Base-by-base conservation (phyloP, 2,329 filamentous ascomycete species). In the Alternaria hordeiaustralica region DNA sequence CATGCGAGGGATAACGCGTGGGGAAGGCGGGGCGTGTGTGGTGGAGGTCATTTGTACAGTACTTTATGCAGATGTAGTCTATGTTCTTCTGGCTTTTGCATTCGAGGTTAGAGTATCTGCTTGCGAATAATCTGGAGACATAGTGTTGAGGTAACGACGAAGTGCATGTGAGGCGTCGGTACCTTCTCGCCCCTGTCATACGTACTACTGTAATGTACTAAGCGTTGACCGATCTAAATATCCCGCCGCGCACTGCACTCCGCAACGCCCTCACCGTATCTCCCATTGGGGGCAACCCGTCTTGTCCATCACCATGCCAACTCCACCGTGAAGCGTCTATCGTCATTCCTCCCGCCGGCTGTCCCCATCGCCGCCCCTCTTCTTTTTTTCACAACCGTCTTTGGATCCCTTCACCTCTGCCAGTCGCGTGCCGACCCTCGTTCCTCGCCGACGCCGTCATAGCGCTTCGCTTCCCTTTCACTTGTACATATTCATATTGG, bases 201-300 rank as follows among this genome's bases (percentile, higher is more conserved):
- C 20, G 44, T 26, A 41, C 36, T 41, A 41, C 36, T 41, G 36
- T 18, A 41, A 41, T 41, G 36, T 41, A 18, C 36, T 41, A 57
- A 41, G 44, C 44, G 9, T 49, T 50, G 44, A 49, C 55, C 45
- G 36, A 41, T 41, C 44, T 49, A 36, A 49, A 49, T 58, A 50
- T 58, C 55, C 55, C 45, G 45, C 55, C 45, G 36, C 36, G 36
- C 55, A 43, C 45, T 50, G 28, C 45, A 49, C 55, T 58, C 55
- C 55, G 55, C 55, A 36, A 58, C 55, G 55, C 55, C 36, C 55
- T 58, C 55, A 58, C 55, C 55, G 45, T 26, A 58, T 49, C 28
- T 58, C 45, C 28, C 47, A 58, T 58, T 45, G 55, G 20, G 28
- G 55, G 21, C n/a, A 15, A 36, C 36, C 36, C 20, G 55, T 58